Base-by-base conservation (phyloP, 306 rosid genomes). In the Malus sieversii region DNA sequence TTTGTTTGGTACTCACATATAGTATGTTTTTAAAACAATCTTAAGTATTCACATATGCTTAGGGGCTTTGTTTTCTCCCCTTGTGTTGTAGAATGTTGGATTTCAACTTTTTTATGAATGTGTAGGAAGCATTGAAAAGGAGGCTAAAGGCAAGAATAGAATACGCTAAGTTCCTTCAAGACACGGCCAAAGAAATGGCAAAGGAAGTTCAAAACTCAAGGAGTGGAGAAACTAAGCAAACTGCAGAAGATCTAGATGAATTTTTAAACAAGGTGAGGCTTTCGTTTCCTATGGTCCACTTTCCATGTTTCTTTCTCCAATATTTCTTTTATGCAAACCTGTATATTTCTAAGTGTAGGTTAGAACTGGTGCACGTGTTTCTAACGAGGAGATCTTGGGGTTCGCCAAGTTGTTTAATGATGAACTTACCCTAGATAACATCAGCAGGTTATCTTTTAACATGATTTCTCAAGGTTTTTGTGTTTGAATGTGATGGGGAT, bases 181-280 rank as follows among this genome's bases (percentile, higher is more conserved):
- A 95, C 72, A 95, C 99, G 0, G 99, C 89, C 77, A 87, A 92
- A 88, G 99, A 95, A 87, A 95, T 95, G 99, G 99, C 97, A 76
- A 90, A 92, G 85, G 99, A 95, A 89, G 89, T 95, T 79, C 93
- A 92, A 68, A 92, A 88, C 86, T 80, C 97, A 20, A 83, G 92
- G 38, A 89, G 96, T 81, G 99, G 99, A 77, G 99, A 95, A 81
- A 77, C 82, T 72, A 95, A 90, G 81, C 84, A 87, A 88, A 92
- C 99, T 48, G 98, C 98, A 0, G 96, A 88, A 83, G 99, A 95
- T 85, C 97, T 95, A 57, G 97, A 92, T 84, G 92, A 76, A 13
- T 95, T 95, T 84, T 78, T 95, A 78, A 89, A 76, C 86, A 66
- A 77, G 86, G 99, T 89, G 72, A 75, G 72, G 58, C 72, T 18